Base-by-base conservation (phyloP, 805 yeast species). In the Candida takata region DNA sequence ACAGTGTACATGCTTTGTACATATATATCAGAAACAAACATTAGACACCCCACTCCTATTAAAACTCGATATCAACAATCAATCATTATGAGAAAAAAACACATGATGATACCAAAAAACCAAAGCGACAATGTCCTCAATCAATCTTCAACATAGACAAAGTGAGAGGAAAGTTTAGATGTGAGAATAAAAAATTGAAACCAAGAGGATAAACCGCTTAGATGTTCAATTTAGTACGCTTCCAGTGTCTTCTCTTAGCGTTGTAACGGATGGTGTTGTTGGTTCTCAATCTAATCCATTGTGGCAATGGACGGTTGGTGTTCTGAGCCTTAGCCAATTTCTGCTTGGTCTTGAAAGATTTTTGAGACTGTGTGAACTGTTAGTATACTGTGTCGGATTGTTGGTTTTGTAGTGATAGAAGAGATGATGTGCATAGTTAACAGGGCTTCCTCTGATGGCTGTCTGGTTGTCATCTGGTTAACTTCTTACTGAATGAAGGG, bases 191-290 rank as follows among this genome's bases (percentile, higher is more conserved):
- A 31, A 25, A 33, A 18, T 18, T 29, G 37, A 38, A 32, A 39
- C 37, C 33, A 39, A 40, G 25, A 23, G 12, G n/a, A 29, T 19
- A 35, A 34, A 18, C 30, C 32, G 41, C 67, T 84, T 88, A 90
- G 79, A 90, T 70, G 80, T 79, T 77, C 74, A 90, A 79, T 95
- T 90, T 90, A 65, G 97, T 90, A 84, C 97, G 85, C 84, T 96
- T 90, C 98, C 98, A 90, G 92, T 92, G 95, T 81, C 97, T 84
- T 85, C 97, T 87, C 87, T 92, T 92, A 68, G 95, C 94, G 77
- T 90, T 90, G 84, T 86, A 86, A 80, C 95, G 86, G 78, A 92
- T 83, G 63, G 79, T 88, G 95, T 86, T 90, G 72, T 74, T 80
- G 69, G 97, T 86, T 84, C 87, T 90, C 72, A 88, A 79, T 77